Evolutionary conservation across 495 filamentous ascomycete species (phyloP).

Genomic region (Hypoxylon cercidicola): DNA sequence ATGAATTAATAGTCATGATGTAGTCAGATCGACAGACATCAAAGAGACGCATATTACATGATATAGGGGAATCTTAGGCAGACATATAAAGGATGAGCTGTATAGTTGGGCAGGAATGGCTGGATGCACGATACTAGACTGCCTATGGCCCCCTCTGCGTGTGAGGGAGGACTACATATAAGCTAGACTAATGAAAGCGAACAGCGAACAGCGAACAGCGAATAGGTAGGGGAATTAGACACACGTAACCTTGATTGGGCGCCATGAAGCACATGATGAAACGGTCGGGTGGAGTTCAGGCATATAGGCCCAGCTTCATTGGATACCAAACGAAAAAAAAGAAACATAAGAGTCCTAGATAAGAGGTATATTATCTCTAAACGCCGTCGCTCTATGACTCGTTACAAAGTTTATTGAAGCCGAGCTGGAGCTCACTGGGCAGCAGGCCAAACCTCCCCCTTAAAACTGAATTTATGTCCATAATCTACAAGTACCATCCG

Average conservation of each 20-base stretch:
- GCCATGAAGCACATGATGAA: slow-evolving; percentile 10
- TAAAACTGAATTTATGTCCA: slow-evolving; percentile 53
- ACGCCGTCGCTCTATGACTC: slow-evolving; percentile 39
- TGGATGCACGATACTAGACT: slow-evolving; percentile 1
- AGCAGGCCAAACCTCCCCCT: slow-evolving; percentile 5
- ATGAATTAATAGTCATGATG: no score
- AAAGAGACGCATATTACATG: no score
- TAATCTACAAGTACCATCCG: slow-evolving; percentile 78
- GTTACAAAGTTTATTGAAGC: slow-evolving; percentile 25
- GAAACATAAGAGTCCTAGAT: slow-evolving; percentile 6
- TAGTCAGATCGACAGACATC: no score
- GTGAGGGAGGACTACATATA: background rate
- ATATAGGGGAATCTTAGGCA: slow-evolving; percentile 6
- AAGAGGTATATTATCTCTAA: slow-evolving; percentile 27
- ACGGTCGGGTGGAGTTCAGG: slow-evolving; percentile 18
- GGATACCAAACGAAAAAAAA: slow-evolving; percentile 10
- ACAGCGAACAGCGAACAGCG: background rate
- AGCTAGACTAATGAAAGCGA: background rate
- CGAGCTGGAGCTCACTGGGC: slow-evolving; percentile 19
- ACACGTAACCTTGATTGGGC: slow-evolving; percentile 22
- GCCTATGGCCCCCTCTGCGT: background rate
- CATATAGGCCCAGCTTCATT: slow-evolving; percentile 19
- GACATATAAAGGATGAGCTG: slow-evolving; percentile 2
- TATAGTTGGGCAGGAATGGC: slow-evolving; percentile 26
- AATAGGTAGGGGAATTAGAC: background rate